Percentiles rank a stretch among this genome's conserved stretches.
Conservation (phyloP, 306 rosid genomes). For the Dalbergia cochinchinensis region DNA sequence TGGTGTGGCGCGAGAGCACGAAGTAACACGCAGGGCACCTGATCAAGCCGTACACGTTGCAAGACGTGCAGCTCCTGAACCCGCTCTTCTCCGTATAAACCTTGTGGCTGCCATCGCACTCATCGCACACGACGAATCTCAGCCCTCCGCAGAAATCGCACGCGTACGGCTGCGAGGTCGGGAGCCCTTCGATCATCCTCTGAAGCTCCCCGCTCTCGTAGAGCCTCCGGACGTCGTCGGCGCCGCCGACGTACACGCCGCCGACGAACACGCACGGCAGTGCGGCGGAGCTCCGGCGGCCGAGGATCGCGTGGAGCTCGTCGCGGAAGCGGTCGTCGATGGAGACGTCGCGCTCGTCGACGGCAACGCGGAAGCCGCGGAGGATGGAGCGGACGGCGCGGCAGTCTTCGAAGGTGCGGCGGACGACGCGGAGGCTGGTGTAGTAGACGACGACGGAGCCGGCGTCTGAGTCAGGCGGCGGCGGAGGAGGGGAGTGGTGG, state of each 20-base stretch:
- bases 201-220: slow-evolving; percentile 75
- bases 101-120: slow-evolving; percentile 86
- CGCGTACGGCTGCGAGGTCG: slow-evolving; percentile 43
- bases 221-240: slow-evolving; percentile 64
- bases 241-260: slow-evolving; percentile 72
- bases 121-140: slow-evolving; percentile 71
- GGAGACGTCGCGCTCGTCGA: slow-evolving; percentile 90
- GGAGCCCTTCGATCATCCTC: slow-evolving; percentile 63
- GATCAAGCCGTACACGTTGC: slow-evolving; percentile 76
- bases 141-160: slow-evolving; percentile 80
- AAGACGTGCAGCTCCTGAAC: slow-evolving; percentile 57
- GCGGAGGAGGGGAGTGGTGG: slow-evolving; percentile 32
- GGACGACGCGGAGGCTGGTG: slow-evolving; percentile 88
- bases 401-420: slow-evolving; percentile 84
- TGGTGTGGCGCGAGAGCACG: slow-evolving; percentile 42
- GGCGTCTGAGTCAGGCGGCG: slow-evolving; percentile 57
- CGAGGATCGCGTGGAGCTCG: slow-evolving; percentile 65
- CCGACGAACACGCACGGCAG: slow-evolving; percentile 78
- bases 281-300: slow-evolving; percentile 45
- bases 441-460: slow-evolving; percentile 64
- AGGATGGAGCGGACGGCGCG: slow-evolving; percentile 70
- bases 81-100: slow-evolving; percentile 61
- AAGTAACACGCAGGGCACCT: slow-evolving; percentile 72
- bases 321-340: slow-evolving; percentile 65
- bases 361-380: slow-evolving; percentile 57